A percentile compares a stretch with the other conserved stretches of the same genome.
Conservation (phyloP, 2,329 filamentous ascomycete species). For the Ceratocystiopsis minuta region DNA sequence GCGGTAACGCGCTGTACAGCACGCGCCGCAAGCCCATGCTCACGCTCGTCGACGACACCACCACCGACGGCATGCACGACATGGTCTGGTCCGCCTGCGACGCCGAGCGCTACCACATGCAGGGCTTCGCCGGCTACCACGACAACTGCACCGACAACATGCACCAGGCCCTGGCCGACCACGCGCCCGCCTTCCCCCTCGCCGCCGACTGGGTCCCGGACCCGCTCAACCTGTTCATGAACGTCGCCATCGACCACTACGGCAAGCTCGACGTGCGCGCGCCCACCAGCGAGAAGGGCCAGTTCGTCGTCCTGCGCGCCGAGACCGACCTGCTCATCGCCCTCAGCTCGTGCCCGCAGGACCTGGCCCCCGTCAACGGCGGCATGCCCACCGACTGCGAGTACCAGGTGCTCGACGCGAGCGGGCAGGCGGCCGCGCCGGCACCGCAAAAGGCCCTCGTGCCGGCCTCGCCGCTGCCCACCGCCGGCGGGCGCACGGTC, state of each 20-base stretch:
- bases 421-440: background rate
- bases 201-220: slow-evolving; percentile 19
- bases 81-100: slow-evolving; percentile 23
- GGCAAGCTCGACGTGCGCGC: slow-evolving; percentile 16
- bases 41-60: slow-evolving; percentile 19
- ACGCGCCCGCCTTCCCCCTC: slow-evolving; percentile 12
- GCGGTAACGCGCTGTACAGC: slow-evolving; percentile 18
- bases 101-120: slow-evolving; percentile 18
- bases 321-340: slow-evolving; percentile 20
- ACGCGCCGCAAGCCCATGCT: slow-evolving; percentile 19
- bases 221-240: slow-evolving; percentile 27
- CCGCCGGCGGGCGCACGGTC: slow-evolving; percentile 2
- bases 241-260: slow-evolving; percentile 19
- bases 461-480: background rate
- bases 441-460: background rate
- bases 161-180: slow-evolving; percentile 14
- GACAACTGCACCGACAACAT: slow-evolving; percentile 23
- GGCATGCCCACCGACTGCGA: slow-evolving; percentile 18
- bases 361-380: slow-evolving; percentile 19
- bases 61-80: slow-evolving; percentile 20
- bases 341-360: slow-evolving; percentile 24
- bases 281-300: slow-evolving; percentile 18
- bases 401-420: slow-evolving; percentile 7
- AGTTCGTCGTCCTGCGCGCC: slow-evolving; percentile 18
- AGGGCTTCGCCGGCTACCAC: slow-evolving; percentile 20